phyloP scores from a whole-genome alignment of 1,284 basidiomycete genomes.

The Ceratobasidium sp. region DNA sequence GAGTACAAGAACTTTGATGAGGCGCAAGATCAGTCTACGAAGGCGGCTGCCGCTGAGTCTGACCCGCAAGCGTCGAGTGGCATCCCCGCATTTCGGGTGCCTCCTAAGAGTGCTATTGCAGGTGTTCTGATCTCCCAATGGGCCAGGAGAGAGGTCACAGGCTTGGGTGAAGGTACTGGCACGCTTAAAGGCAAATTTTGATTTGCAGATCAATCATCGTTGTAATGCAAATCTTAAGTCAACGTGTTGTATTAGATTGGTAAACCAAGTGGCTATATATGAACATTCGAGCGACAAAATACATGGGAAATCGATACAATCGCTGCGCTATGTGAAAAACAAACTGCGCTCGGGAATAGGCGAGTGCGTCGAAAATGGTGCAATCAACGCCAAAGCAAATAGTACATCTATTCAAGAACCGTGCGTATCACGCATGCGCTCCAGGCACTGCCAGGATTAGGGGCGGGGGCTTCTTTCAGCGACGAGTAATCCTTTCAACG shows the following conservation, averaged over 20 bases:
- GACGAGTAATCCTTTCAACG: slow-evolving; percentile 28
- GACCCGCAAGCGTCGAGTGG: slow-evolving; percentile 50
- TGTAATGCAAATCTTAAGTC: not conserved
- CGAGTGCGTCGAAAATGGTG: slow-evolving; percentile 1
- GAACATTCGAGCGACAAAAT: not conserved
- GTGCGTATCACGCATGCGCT: slow-evolving; percentile 33
- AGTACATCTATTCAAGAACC: slow-evolving; percentile 23
- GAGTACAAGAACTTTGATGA: slow-evolving; percentile 70
- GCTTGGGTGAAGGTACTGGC: slow-evolving; percentile 6
- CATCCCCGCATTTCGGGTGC: slow-evolving; percentile 70
- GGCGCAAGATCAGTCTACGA: slow-evolving; percentile 50
- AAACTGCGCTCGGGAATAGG: not conserved
- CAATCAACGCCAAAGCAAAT: slow-evolving; percentile 17
- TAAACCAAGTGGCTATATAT: not conserved
- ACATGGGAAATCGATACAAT: slow-evolving; percentile 18
- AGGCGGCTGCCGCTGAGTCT: slow-evolving; percentile 52
- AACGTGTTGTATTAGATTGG: not conserved
- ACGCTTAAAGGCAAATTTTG: slow-evolving; percentile 33
- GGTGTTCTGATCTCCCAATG: slow-evolving; percentile 75
- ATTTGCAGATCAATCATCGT: slow-evolving; percentile 16
- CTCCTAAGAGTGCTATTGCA: slow-evolving; percentile 73
- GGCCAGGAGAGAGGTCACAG: slow-evolving; percentile 61
- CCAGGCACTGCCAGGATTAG: slow-evolving; percentile 25
- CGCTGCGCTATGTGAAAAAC: not conserved
- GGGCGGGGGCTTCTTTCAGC: not conserved